Conservation (phyloP, 805 yeast genomes). For the Starmerella powellii region DNA sequence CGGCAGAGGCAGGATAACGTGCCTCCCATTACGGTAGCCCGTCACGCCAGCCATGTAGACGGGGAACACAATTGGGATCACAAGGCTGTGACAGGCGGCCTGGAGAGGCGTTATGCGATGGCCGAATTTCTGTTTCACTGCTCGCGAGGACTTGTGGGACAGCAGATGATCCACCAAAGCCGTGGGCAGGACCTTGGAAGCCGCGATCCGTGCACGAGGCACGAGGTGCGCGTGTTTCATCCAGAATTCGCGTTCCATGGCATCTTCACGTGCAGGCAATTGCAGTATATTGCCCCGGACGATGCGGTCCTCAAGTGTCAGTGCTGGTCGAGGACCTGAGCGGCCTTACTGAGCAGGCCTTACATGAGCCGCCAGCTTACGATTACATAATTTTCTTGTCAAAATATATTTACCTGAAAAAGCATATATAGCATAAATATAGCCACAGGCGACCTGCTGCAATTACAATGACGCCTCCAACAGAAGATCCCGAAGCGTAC, state of each 20-base stretch:
- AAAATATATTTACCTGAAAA: too few relatives aligned
- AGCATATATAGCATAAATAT: neutral
- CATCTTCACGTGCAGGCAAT: too few relatives aligned
- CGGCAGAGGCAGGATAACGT: constrained; percentile 8
- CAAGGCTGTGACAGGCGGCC: constrained; percentile 18
- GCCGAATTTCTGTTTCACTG: constrained; percentile 12
- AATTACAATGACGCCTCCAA: neutral
- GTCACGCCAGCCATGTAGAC: constrained; percentile 16
- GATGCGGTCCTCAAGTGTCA: neutral
- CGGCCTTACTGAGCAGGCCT: neutral
- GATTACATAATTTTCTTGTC: neutral
- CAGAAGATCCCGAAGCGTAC: constrained; percentile 5
- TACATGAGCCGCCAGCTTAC: too few relatives aligned
- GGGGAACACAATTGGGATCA: constrained; percentile 18
- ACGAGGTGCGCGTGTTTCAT: constrained; percentile 3
- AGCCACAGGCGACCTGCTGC: too few relatives aligned
- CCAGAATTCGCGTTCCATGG: constrained; percentile 14
- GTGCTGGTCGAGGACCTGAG: neutral
- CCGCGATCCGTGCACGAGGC: constrained; percentile 12
- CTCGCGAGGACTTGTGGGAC: constrained; percentile 9
- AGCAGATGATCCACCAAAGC: constrained; percentile 13
- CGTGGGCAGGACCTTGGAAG: constrained; percentile 6
- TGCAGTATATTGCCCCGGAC: too few relatives aligned
- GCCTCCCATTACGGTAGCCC: constrained; percentile 7
- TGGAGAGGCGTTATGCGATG: constrained; percentile 18